Evolutionary conservation across 1,284 basidiomycete genomes (phyloP), one percentile per base, ranked within the genome.

Genomic region (Moesziomyces parantarcticus): DNA sequence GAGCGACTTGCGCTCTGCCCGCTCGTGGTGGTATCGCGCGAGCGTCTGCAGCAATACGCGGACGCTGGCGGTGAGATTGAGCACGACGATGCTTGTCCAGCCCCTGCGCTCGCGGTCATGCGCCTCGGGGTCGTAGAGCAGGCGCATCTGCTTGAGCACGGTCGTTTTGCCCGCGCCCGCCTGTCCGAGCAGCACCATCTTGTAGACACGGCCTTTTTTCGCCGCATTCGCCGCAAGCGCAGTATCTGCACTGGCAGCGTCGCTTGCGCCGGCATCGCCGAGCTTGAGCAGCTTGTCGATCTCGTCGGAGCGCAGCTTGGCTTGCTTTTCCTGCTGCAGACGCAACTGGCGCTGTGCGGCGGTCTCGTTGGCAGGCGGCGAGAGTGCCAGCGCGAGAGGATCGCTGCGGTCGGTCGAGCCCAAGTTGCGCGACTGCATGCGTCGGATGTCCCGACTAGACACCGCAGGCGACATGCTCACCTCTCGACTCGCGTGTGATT

Each of bases 91-190:
- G n/a, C 40, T 49, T 1, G 18, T 21, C 77, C 77, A 79, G 0
- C 66, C 57, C 6, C 20, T 50, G 0, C 77, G 42, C 45, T 77
- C 66, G 9, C 41, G 46, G 14, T 76, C 67, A 40, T 79, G 77
- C n/a, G 69, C 58, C 21, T 51, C 25, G 0, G 73, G 72, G 39
- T 75, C 62, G 65, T 79, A 79, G 23, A 79, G 29, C 52, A 79
- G 22, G 7, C 77, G 50, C 77, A 79, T 79, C 57, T 79, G 76
- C 29, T 78, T 78, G 23, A 78, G 40, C 14, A 78, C 55, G 7
- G 76, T 78, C 3, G 76, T 77, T 22, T 78, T 78, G 5, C 76
- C 76, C 11, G 76, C 76, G 3, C 60, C 71, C 6, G 75, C 71
- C 32, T 78, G 76, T 1, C 76, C 75, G 3, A 70, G 63, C 1